Evolutionary conservation across 2,329 filamentous ascomycete species (phyloP).

Genomic region (Lachnum nothofagi): DNA sequence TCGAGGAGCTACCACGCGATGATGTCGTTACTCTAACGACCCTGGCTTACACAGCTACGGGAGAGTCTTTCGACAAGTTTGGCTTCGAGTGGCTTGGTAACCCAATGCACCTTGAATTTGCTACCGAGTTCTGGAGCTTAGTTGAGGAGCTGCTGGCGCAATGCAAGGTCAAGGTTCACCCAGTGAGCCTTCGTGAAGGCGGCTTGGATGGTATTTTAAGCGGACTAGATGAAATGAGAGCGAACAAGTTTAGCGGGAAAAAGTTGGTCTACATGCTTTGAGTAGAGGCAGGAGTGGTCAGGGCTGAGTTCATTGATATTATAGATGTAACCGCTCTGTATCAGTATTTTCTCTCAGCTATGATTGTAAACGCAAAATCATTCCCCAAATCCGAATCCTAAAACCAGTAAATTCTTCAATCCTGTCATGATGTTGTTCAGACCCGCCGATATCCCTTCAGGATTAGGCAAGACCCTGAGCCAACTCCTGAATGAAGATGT

Average conservation of each 20-base stretch:
- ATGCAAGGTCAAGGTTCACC: constrained; percentile 34
- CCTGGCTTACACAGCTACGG: constrained; percentile 38
- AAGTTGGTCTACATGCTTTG: constrained; percentile 37
- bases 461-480: too few relatives aligned
- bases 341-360: too few relatives aligned
- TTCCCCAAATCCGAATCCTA: too few relatives aligned
- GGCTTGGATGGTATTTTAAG: constrained; percentile 15
- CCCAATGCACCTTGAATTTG: constrained; percentile 32
- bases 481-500: too few relatives aligned
- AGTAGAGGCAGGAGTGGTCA: neutral
- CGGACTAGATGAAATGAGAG: constrained; percentile 17
- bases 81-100: constrained; percentile 13
- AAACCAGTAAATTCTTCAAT: too few relatives aligned
- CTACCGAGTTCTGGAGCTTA: constrained; percentile 33
- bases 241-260: constrained; percentile 32
- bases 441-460: too few relatives aligned
- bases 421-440: too few relatives aligned
- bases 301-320: too few relatives aligned
- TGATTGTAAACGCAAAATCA: too few relatives aligned
- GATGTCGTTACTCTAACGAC: constrained; percentile 31
- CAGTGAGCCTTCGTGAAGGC: constrained; percentile 13
- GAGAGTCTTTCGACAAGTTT: constrained; percentile 30
- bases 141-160: constrained; percentile 31
- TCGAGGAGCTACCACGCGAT: too few relatives aligned
- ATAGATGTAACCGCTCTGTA: too few relatives aligned